Percentiles rank a stretch among this genome's conserved stretches.
These are phyloP conservation scores for Annona squamosa DNA, from an alignment of 164 flowering plant genomes.

Conservation along the genomic window DNA sequence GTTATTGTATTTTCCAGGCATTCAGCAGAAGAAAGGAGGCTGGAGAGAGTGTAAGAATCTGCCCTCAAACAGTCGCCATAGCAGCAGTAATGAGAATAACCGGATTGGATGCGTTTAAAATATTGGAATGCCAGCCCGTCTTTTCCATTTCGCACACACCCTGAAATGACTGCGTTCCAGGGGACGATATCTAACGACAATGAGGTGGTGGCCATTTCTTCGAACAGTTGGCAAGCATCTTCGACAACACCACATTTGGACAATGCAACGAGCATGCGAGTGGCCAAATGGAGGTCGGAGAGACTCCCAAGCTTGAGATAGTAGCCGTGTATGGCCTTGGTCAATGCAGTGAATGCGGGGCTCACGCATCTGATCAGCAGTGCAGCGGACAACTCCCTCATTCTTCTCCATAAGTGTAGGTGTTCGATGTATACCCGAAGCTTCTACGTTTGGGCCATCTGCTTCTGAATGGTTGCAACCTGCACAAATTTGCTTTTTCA, in stretches of 20 bases:
- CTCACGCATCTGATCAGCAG: neutral
- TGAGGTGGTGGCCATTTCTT: constrained; percentile 6
- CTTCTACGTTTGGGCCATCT: neutral
- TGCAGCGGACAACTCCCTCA: constrained; percentile 8
- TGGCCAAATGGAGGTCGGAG: constrained; percentile 9
- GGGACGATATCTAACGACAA: constrained; percentile 8
- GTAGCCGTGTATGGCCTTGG: constrained; percentile 9
- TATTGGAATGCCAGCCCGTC: constrained; percentile 15
- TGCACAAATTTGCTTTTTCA: no score
- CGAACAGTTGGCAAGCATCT: constrained; percentile 17
- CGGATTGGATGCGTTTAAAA: constrained; percentile 14
- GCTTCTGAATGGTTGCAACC: neutral
- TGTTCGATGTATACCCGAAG: neutral
- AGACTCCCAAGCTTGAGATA: constrained; percentile 13
- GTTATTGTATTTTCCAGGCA: constrained; percentile 9
- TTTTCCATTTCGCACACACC: constrained; percentile 11
- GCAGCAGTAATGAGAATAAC: neutral
- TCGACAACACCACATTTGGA: constrained; percentile 9
- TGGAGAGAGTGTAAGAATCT: constrained; percentile 21
- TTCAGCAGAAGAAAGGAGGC: constrained; percentile 13
- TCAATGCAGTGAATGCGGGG: neutral
- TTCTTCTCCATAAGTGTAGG: constrained; percentile 1
- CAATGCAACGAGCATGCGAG: constrained; percentile 8
- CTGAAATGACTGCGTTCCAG: constrained; percentile 21
- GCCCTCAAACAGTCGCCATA: neutral